Base-by-base conservation (phyloP, 352 stramenopile species). In the Phytophthora citrophthora region DNA sequence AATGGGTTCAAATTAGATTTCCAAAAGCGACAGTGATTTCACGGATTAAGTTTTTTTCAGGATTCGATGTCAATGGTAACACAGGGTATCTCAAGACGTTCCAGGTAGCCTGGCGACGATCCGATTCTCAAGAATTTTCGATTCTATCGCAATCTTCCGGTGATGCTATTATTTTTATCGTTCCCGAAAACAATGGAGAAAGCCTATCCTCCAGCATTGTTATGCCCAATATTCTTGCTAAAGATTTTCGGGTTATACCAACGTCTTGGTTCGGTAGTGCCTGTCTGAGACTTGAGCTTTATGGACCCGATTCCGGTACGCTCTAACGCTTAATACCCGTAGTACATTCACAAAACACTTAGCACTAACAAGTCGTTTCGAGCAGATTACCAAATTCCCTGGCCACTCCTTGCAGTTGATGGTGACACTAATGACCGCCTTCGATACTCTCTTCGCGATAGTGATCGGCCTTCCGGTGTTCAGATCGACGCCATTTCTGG, bases 1-100 rank as follows among this genome's bases (percentile, higher is more conserved):
- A 89, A 49, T 89, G 78, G 76, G 9, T 89, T 18, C 54, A 82
- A 55, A 38, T 87, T 4, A 65, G 39, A 2, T 85, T 89, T 24
- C 75, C 77, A 15, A 52, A 50, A 36, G 55, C 73, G 9, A 83
- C 77, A 4, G 72, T 83, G 48, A 45, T 89, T 10, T 79, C 69
- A n/a, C 52, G 57, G 29, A 18, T 79, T 11, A 24, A 53, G 15
- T 34, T 87, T n/a, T 47, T 63, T 38, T 13, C 55, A 26, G 80
- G 75, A 4, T 5, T 45, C 7, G 59, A 74, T 54, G 45, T n/a
- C 6, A 64, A 55, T n/a, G 65, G 65, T 0, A 46, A 34, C 12
- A 23, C 8, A 5, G 72, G 68, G 15, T 67, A 56, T 36, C 36
- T 74, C 3, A 47, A 50, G 24, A 45, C 2, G 0, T 74, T 74